These are phyloP conservation scores for Phellinidium pouzarii DNA, from an alignment of 1,284 basidiomycete species.

Conservation along the genomic window DNA sequence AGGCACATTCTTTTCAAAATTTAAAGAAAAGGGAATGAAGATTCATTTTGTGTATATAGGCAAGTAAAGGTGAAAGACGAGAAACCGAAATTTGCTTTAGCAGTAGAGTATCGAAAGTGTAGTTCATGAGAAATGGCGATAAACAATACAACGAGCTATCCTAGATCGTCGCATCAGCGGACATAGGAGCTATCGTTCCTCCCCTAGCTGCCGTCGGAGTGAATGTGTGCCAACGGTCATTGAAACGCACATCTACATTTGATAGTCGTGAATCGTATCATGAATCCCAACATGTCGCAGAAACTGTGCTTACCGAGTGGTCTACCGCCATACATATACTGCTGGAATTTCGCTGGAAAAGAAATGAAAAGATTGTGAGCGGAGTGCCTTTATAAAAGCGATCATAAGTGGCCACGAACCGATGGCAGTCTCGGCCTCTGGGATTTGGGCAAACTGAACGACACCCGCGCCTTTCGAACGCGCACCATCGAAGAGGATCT, in stretches of 20 bases:
- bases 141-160: not conserved
- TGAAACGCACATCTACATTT: slow-evolving; percentile 76
- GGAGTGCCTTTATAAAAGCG: not conserved
- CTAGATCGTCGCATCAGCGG: slow-evolving; percentile 34
- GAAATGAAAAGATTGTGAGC: too few relatives aligned
- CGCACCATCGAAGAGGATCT: slow-evolving; percentile 87
- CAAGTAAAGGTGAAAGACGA: too few relatives aligned
- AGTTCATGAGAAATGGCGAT: not conserved
- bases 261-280: slow-evolving; percentile 8
- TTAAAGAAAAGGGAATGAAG: too few relatives aligned
- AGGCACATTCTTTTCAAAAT: too few relatives aligned
- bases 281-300: not conserved
- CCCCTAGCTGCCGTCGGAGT: slow-evolving; percentile 79
- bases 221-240: slow-evolving; percentile 89
- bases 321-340: slow-evolving; percentile 86
- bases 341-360: slow-evolving; percentile 80
- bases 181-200: slow-evolving; percentile 58
- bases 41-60: too few relatives aligned
- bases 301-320: slow-evolving; percentile 58
- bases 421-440: slow-evolving; percentile 91
- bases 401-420: slow-evolving; percentile 37
- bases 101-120: too few relatives aligned
- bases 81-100: too few relatives aligned
- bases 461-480: slow-evolving; percentile 92
- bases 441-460: slow-evolving; percentile 86